Evolutionary conservation across 2,329 filamentous ascomycete genomes (phyloP), one percentile per base, ranked within the genome.

Genomic region (Neonectria sp.): DNA sequence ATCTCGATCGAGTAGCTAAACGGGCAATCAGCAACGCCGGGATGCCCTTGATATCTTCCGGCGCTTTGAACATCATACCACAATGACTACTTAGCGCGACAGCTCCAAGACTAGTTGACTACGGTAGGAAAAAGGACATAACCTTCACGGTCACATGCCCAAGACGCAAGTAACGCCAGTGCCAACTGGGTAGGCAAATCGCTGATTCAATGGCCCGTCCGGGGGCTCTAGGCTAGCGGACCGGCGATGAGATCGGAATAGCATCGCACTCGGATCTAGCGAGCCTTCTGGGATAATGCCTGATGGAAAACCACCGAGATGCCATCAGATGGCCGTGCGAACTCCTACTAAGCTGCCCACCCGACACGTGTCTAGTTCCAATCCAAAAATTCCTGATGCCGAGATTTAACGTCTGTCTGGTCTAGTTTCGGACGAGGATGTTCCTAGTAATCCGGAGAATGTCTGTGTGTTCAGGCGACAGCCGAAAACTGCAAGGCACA

Each of bases 1-100:
- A 46, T 48, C 27, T 33, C 13, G 25, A 68, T 58, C 61, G 55
- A 69, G 69, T 37, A 70, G 49, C 63, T 58, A 70, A 67, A 52
- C 46, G 55, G 72, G 45, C 65, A 60, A 63, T 61, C 40, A 53
- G 55, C 17, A 37, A 52, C 48, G 51, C 59, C 15, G 17, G 70
- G 73, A 66, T 73, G 60, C 37, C 66, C 57, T 58, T 68, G 55
- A 57, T 55, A 65, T 31, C 27, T 40, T 57, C 52, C 57, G 11
- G 37, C 58, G 63, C 58, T 66, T 70, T 63, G 64, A 70, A 72
- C 33, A 73, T 75, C 70, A 69, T 70, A 65, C 70, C 57, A 73
- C 71, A 53, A 60, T 68, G 48, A 61, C 31, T 51, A 58, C 46
- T 8, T 72, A 65, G 73, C 63, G 69, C 55, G 15, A 58, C 31